These are phyloP conservation scores for Pseudotsuga menziesii DNA, from an alignment of 75 land plant genomes.

Conservation along the genomic window DNA sequence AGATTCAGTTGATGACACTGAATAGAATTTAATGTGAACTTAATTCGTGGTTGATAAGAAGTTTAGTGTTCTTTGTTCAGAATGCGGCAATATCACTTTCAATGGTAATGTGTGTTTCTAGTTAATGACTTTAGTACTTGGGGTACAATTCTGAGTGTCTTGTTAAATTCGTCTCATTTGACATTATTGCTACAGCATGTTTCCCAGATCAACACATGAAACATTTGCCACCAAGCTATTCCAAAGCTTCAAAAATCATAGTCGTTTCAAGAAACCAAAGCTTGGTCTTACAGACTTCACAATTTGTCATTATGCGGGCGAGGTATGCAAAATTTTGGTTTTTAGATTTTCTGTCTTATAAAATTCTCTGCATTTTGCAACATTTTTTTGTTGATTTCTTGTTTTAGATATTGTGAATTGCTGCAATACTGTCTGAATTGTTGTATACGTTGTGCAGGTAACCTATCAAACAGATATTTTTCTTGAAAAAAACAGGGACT, in stretches of 20 bases:
- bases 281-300: slow-evolving; percentile 89
- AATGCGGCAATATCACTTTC: background rate
- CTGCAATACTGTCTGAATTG: background rate
- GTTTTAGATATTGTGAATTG: background rate
- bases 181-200: slow-evolving; percentile 75
- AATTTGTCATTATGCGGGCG: slow-evolving; percentile 93
- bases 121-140: background rate
- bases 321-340: slow-evolving; percentile 39
- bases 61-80: background rate
- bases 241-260: slow-evolving; percentile 61
- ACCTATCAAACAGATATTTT: slow-evolving; percentile 93
- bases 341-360: background rate
- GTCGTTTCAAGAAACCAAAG: slow-evolving; percentile 75
- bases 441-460: slow-evolving; percentile 49
- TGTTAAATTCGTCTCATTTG: slow-evolving; percentile 5
- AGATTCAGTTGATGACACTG: background rate
- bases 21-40: background rate
- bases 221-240: slow-evolving; percentile 91
- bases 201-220: slow-evolving; percentile 93
- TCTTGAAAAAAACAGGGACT: slow-evolving; percentile 95
- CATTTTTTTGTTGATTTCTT: background rate
- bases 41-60: background rate
- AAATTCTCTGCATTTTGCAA: background rate
- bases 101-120: background rate
- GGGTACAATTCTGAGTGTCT: background rate